These are phyloP conservation scores for Coccinonectria pachysandricola DNA, from an alignment of 2,329 filamentous ascomycete genomes.

Conservation along the genomic window DNA sequence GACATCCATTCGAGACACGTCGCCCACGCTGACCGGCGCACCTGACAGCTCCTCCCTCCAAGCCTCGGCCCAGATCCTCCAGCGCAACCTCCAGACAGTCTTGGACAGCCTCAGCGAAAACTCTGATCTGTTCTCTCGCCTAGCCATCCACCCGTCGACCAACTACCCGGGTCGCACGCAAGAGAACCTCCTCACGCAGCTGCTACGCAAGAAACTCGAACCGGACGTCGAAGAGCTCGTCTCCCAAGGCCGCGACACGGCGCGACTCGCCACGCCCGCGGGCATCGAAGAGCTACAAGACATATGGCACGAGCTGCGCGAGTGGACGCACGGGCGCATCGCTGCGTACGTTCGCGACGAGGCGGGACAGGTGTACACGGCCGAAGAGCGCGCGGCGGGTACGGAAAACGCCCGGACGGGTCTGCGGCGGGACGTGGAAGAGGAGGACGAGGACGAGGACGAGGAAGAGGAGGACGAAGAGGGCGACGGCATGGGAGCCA, in stretches of 20 bases:
- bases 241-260: slow-evolving; percentile 46
- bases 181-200: slow-evolving; percentile 52
- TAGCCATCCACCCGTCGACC: slow-evolving; percentile 67
- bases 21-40: slow-evolving; percentile 4
- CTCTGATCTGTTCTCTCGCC: slow-evolving; percentile 54
- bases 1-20: neutral
- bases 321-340: slow-evolving; percentile 32
- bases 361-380: slow-evolving; percentile 55
- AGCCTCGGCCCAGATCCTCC: slow-evolving; percentile 60
- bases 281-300: slow-evolving; percentile 35
- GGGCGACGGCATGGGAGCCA: slow-evolving; percentile 4
- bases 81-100: slow-evolving; percentile 58
- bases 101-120: slow-evolving; percentile 56
- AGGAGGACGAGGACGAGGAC: slow-evolving; percentile 45
- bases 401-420: slow-evolving; percentile 64
- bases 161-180: slow-evolving; percentile 63
- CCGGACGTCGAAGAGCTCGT: slow-evolving; percentile 67
- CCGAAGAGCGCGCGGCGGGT: slow-evolving; percentile 57
- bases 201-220: slow-evolving; percentile 77
- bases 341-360: slow-evolving; percentile 32
- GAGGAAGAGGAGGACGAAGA: slow-evolving; percentile 41
- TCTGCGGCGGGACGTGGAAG: slow-evolving; percentile 44
- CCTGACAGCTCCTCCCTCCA: slow-evolving; percentile 58
- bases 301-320: slow-evolving; percentile 43
- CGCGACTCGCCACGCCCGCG: slow-evolving; percentile 32